A percentile compares a stretch with the other conserved stretches of the same genome.
These are phyloP conservation scores for Microsporum audouinii DNA, from an alignment of 2,329 filamentous ascomycete species.

Conservation along the genomic window DNA sequence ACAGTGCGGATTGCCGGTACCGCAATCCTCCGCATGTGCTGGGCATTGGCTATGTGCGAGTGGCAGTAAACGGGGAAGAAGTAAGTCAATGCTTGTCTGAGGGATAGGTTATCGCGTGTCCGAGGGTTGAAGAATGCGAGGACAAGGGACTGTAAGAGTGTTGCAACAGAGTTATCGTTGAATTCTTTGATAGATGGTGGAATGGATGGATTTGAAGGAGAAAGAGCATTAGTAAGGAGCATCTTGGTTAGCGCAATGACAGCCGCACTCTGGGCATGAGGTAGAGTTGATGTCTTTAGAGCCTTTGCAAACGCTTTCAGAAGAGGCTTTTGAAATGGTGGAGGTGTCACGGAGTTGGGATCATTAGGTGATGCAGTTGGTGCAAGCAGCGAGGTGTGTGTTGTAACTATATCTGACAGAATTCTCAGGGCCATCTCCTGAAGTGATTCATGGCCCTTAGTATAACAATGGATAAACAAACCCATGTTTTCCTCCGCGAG, in stretches of 20 bases:
- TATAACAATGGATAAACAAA: conserved; percentile 92
- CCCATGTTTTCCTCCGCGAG: conserved; percentile 85
- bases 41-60: conserved; percentile 68
- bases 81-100: conserved; percentile 80
- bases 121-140: conserved; percentile 83
- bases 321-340: conserved; percentile 48
- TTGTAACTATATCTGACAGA: conserved; percentile 82
- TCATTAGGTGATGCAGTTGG: conserved; percentile 33
- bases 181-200: conserved; percentile 32
- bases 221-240: conserved; percentile 52
- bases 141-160: conserved; percentile 71
- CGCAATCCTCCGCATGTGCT: conserved; percentile 63
- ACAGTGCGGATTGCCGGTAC: conserved; percentile 65
- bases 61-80: conserved; percentile 93
- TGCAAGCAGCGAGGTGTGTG: conserved; percentile 70
- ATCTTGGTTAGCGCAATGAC: conserved; percentile 76
- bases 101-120: conserved; percentile 64
- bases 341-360: conserved; percentile 39
- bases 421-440: conserved; percentile 88
- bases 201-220: conserved; percentile 35
- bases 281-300: conserved; percentile 57
- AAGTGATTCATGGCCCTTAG: conserved; percentile 76
- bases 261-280: conserved; percentile 68
- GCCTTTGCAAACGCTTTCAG: conserved; percentile 79
- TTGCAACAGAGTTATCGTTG: conserved; percentile 51